These are phyloP conservation scores for Paecilomyces variotii DNA, from an alignment of 2,329 filamentous ascomycete genomes.

Conservation along the genomic window DNA sequence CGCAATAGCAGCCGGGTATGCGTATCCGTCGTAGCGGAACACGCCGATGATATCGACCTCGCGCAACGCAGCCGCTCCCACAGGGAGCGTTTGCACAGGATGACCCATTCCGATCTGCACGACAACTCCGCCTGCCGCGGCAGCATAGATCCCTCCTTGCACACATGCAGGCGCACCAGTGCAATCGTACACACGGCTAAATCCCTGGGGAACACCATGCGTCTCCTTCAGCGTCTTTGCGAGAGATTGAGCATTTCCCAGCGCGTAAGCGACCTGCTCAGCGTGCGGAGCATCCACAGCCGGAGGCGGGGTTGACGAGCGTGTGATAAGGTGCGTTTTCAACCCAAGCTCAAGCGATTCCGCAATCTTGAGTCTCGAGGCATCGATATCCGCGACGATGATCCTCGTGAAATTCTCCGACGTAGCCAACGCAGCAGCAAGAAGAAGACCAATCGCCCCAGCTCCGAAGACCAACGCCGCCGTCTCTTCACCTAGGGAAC, in stretches of 20 bases:
- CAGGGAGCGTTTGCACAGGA: constrained; percentile 45
- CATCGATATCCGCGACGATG: constrained; percentile 55
- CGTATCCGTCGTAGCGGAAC: constrained; percentile 46
- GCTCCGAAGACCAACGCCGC: constrained; percentile 54
- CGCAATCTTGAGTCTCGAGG: constrained; percentile 49
- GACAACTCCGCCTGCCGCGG: constrained; percentile 42
- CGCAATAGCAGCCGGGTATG: constrained; percentile 48
- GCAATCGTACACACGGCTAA: constrained; percentile 39
- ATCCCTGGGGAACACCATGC: constrained; percentile 23
- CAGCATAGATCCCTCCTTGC: constrained; percentile 38
- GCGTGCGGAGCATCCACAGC: constrained; percentile 22
- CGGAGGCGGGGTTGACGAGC: constrained; percentile 20
- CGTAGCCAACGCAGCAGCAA: constrained; percentile 50
- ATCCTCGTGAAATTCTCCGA: constrained; percentile 47
- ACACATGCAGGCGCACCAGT: constrained; percentile 39
- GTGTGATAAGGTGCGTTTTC: constrained; percentile 31
- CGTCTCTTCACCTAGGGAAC: constrained; percentile 31
- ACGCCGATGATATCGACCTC: constrained; percentile 53
- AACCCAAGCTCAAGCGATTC: constrained; percentile 27
- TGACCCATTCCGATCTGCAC: constrained; percentile 52
- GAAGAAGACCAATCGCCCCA: constrained; percentile 52
- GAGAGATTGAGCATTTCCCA: constrained; percentile 28
- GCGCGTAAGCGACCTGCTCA: constrained; percentile 24
- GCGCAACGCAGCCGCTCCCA: constrained; percentile 47
- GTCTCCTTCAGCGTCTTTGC: constrained; percentile 23